Percentiles rank a stretch among this genome's conserved stretches.
These are phyloP conservation scores for Fusarium continuum DNA, from an alignment of 2,329 filamentous ascomycete genomes.

Conservation along the genomic window DNA sequence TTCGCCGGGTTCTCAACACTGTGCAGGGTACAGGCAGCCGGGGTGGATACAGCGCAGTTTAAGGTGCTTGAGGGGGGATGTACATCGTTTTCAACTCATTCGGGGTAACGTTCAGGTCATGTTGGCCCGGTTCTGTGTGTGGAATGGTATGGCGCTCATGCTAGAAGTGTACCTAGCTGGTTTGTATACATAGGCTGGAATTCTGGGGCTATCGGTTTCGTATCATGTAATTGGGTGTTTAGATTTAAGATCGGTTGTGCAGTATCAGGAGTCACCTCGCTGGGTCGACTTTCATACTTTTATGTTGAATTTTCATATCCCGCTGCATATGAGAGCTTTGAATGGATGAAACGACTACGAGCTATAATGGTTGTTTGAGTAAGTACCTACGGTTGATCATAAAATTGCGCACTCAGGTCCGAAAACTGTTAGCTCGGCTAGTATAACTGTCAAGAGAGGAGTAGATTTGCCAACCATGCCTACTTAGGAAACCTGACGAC, in stretches of 20 bases:
- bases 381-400: no score
- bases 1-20: slow-evolving; percentile 79
- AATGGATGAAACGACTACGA: no score
- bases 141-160: slow-evolving; percentile 38
- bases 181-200: slow-evolving; percentile 41
- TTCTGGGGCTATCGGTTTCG: slow-evolving; percentile 17
- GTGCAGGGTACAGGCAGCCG: slow-evolving; percentile 84
- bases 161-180: slow-evolving; percentile 38
- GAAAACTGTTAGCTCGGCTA: no score
- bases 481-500: no score
- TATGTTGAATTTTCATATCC: not conserved
- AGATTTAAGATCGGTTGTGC: slow-evolving; percentile 20
- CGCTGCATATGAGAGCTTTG: not conserved
- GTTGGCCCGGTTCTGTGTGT: not conserved
- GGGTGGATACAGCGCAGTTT: slow-evolving; percentile 95
- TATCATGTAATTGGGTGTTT: slow-evolving; percentile 35
- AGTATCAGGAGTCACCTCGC: slow-evolving; percentile 1
- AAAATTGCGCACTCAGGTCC: no score
- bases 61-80: slow-evolving; percentile 40
- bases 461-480: no score
- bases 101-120: not conserved
- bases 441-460: no score
- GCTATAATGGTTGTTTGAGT: not conserved
- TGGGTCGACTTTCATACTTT: not conserved
- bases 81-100: slow-evolving; percentile 1